Evolutionary conservation across 805 yeast genomes (phyloP).

Genomic region (Kockiozyma suomiensis): DNA sequence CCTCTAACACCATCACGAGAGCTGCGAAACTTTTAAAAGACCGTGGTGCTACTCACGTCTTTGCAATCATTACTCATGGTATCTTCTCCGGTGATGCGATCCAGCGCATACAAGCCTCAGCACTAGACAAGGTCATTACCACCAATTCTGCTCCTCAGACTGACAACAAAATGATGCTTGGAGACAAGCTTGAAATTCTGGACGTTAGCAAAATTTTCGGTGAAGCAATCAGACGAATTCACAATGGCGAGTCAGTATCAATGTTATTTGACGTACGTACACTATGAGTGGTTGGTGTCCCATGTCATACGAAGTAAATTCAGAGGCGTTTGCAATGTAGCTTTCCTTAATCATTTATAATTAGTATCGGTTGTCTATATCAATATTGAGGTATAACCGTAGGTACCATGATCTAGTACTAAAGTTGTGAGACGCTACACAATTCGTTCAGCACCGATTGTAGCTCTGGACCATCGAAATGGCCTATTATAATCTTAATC

Average conservation of each 20-base stretch:
- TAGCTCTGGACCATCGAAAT: no score
- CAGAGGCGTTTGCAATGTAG: neutral
- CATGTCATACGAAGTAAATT: neutral
- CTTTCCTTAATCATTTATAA: neutral
- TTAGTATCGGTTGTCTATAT: no score
- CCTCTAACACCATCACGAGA: conserved; percentile 85
- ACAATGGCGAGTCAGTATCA: conserved; percentile 94
- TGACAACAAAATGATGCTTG: conserved; percentile 54
- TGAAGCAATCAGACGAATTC: conserved; percentile 93
- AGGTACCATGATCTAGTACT: no score
- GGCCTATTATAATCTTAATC: no score
- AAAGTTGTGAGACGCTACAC: no score
- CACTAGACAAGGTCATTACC: conserved; percentile 81
- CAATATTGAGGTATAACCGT: no score
- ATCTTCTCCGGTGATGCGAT: conserved; percentile 91
- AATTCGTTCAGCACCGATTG: no score
- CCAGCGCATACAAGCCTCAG: conserved; percentile 63
- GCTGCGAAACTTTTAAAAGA: conserved; percentile 91
- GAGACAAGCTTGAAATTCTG: conserved; percentile 71
- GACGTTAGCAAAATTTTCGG: conserved; percentile 89
- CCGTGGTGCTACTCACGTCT: conserved; percentile 86
- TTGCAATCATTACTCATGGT: conserved; percentile 90
- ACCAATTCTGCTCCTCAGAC: conserved; percentile 91
- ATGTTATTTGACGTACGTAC: conserved; percentile 69
- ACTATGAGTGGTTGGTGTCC: neutral